Percentiles rank a stretch among this genome's conserved stretches.
phyloP scores from a whole-genome alignment of 345 rosid genomes.

The Leavenworthia alabamica region DNA sequence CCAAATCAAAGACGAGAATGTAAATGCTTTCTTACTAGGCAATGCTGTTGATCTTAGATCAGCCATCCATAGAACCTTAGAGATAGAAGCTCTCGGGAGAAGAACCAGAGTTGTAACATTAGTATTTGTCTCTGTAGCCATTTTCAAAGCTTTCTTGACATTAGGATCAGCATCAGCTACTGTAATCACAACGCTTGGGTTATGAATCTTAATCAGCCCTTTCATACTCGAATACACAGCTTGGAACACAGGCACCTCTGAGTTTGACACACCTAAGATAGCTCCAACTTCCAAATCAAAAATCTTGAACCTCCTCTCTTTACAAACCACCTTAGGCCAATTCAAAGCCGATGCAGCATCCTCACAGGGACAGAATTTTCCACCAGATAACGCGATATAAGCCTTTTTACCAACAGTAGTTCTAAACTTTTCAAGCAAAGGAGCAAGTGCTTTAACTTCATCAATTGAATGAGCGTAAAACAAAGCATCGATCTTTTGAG shows the following conservation, averaged over 20 bases:
- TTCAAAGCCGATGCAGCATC: constrained; percentile 63
- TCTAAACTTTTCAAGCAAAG: constrained; percentile 79
- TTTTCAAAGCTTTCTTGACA: constrained; percentile 81
- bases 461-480: constrained; percentile 81
- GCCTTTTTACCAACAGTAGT: constrained; percentile 84
- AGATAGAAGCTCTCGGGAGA: constrained; percentile 63
- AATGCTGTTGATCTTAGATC: constrained; percentile 88
- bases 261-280: constrained; percentile 53
- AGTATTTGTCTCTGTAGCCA: constrained; percentile 58
- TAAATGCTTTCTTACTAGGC: constrained; percentile 58
- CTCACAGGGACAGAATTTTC: constrained; percentile 74
- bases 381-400: constrained; percentile 78
- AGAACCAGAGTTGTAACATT: constrained; percentile 55
- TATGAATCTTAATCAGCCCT: constrained; percentile 84
- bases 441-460: constrained; percentile 66
- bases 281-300: constrained; percentile 73
- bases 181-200: constrained; percentile 84
- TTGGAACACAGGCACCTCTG: constrained; percentile 88
- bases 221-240: constrained; percentile 85
- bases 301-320: constrained; percentile 78
- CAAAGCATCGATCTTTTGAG: constrained; percentile 88
- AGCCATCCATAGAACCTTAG: constrained; percentile 97
- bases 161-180: constrained; percentile 63
- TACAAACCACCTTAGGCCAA: constrained; percentile 78
- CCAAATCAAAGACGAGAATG: neutral